Percentiles rank a stretch among this genome's conserved stretches.
phyloP scores from a whole-genome alignment of 208 protist species.

The Paratrypanosoma confusum region DNA sequence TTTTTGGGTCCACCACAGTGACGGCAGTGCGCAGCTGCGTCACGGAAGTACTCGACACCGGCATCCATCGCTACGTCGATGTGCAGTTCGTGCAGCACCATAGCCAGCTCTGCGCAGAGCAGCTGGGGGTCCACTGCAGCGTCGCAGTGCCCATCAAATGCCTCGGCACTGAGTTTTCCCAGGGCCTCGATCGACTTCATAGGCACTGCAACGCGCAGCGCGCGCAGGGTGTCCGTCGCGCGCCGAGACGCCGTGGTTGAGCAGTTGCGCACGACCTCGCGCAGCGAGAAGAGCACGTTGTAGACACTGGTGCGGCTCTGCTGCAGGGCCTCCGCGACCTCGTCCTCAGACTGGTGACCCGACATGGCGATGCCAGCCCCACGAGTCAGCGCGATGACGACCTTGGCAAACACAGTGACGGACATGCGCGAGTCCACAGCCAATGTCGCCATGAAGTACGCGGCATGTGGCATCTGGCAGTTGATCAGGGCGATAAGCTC shows the following conservation, averaged over 20 bases:
- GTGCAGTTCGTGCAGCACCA: slow-evolving; percentile 82
- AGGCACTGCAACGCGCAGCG: slow-evolving; percentile 64
- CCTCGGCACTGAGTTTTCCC: slow-evolving; percentile 63
- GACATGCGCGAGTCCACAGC: slow-evolving; percentile 80
- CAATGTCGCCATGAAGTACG: slow-evolving; percentile 75
- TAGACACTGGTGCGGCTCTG: slow-evolving; percentile 67
- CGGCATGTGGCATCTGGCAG: slow-evolving; percentile 83
- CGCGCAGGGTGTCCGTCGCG: slow-evolving; percentile 74
- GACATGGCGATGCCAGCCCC: slow-evolving; percentile 82
- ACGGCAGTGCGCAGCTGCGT: slow-evolving; percentile 58
- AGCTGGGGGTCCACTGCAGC: slow-evolving; percentile 63
- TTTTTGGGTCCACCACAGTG: slow-evolving; percentile 59
- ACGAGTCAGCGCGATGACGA: slow-evolving; percentile 69
- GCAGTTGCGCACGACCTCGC: slow-evolving; percentile 80
- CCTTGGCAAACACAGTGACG: slow-evolving; percentile 80
- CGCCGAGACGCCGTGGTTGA: slow-evolving; percentile 61
- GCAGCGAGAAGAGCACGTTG: slow-evolving; percentile 78
- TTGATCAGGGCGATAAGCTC: slow-evolving; percentile 72
- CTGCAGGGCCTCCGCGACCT: slow-evolving; percentile 60
- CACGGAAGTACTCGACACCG: slow-evolving; percentile 61
- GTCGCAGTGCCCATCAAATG: slow-evolving; percentile 58
- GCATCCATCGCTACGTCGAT: slow-evolving; percentile 74
- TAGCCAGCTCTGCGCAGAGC: slow-evolving; percentile 83
- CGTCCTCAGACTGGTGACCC: slow-evolving; percentile 46
- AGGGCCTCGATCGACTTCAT: slow-evolving; percentile 73